Conservation (phyloP, 1,284 basidiomycete species). For the Pseudozyma pruni region DNA sequence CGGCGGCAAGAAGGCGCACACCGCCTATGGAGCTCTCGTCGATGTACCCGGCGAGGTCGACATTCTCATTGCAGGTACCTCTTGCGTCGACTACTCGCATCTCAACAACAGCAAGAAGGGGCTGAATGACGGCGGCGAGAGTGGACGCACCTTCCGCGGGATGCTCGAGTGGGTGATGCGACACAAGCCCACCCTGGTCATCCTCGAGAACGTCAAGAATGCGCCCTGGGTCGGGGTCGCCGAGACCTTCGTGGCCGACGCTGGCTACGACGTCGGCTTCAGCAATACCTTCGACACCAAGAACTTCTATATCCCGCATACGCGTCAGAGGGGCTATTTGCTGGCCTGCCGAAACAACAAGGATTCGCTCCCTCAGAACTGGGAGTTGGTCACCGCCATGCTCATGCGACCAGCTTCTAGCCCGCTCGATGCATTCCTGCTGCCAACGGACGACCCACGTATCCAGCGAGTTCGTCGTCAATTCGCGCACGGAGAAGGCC, state of each 20-base stretch:
- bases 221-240: conserved; percentile 87
- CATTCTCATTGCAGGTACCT: conserved; percentile 85
- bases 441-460: conserved; percentile 87
- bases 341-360: conserved; percentile 53
- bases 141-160: conserved; percentile 65
- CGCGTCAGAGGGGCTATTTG: conserved; percentile 68
- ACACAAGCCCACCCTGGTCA: conserved; percentile 87
- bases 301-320: conserved; percentile 92
- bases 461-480: conserved; percentile 83
- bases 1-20: conserved; percentile 73
- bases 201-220: conserved; percentile 91
- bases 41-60: conserved; percentile 91
- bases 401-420: conserved; percentile 86
- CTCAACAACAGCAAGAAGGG: conserved; percentile 91
- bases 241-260: conserved; percentile 77
- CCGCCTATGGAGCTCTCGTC: conserved; percentile 87
- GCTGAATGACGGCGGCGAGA: conserved; percentile 62
- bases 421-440: conserved; percentile 88
- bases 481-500: conserved; percentile 69
- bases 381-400: conserved; percentile 77
- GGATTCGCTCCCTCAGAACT: conserved; percentile 70
- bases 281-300: conserved; percentile 82
- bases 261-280: conserved; percentile 80
- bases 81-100: conserved; percentile 95
- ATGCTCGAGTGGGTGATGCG: conserved; percentile 93